phyloP scores from a whole-genome alignment of 768 basidiomycete species.

The Tylopilus subfusipes region DNA sequence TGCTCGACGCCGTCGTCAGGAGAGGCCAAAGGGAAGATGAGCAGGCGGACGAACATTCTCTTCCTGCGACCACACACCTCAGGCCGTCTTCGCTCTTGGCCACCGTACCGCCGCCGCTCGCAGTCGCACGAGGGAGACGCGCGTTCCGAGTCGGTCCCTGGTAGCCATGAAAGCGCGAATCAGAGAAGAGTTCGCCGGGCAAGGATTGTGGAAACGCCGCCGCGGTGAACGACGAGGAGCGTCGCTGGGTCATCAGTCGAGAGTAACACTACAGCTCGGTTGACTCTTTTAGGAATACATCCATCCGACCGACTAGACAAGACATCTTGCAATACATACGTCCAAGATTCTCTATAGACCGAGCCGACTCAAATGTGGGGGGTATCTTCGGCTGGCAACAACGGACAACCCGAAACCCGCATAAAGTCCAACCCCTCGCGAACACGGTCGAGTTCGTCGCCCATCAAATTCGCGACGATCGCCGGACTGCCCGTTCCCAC shows the following conservation, averaged over 20 bases:
- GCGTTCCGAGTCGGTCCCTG: slow-evolving; percentile 50
- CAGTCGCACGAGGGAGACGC: slow-evolving; percentile 55
- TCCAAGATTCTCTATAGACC: not conserved
- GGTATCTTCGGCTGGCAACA: not conserved
- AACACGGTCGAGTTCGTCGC: no score
- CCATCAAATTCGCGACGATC: slow-evolving; percentile 16
- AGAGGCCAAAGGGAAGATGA: not conserved
- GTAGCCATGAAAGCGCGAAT: slow-evolving; percentile 43
- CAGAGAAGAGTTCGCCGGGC: slow-evolving; percentile 35
- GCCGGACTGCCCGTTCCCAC: slow-evolving; percentile 29
- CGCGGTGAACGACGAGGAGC: slow-evolving; percentile 25
- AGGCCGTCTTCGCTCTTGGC: slow-evolving; percentile 64
- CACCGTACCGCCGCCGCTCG: slow-evolving; percentile 63
- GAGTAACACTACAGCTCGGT: not conserved
- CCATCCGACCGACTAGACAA: no score
- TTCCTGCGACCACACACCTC: slow-evolving; percentile 72
- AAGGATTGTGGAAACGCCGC: slow-evolving; percentile 1
- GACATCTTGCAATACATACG: not conserved
- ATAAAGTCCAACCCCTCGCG: not conserved
- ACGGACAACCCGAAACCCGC: no score
- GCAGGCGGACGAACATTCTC: slow-evolving; percentile 54
- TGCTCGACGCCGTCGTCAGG: slow-evolving; percentile 27
- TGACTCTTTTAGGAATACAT: slow-evolving; percentile 12
- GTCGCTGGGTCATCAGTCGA: slow-evolving; percentile 14
- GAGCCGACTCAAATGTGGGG: not conserved